Percentiles rank a stretch among this genome's conserved stretches.
Conservation (phyloP, 192 early-diverging fungal genomes). For the Dissophora globulifera region DNA sequence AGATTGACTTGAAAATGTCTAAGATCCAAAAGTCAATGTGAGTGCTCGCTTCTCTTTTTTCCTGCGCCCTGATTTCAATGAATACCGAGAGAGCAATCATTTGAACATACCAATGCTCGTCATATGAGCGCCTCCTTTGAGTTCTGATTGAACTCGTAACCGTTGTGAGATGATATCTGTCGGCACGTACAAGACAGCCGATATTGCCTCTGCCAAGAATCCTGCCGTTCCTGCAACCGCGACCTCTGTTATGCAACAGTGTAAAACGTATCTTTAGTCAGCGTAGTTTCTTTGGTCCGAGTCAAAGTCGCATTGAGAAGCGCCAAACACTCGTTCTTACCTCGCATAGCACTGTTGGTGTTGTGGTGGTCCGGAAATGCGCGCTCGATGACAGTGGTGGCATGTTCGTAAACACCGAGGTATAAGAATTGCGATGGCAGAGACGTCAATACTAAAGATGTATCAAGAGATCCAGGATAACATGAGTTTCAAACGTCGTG, state of each 20-base stretch:
- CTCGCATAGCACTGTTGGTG: conserved; percentile 45
- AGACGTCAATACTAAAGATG: conserved; percentile 42
- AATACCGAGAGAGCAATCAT: too few relatives aligned
- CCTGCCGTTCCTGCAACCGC: conserved; percentile 49
- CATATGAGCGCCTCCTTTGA: conserved; percentile 29
- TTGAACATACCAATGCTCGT: conserved; percentile 45
- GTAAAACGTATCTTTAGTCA: background rate
- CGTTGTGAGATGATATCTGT: conserved; percentile 51
- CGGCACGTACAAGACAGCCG: conserved; percentile 38
- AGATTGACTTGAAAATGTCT: conserved; percentile 49
- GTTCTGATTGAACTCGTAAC: conserved; percentile 45
- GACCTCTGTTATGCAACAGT: conserved; percentile 13
- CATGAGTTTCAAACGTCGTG: too few relatives aligned
- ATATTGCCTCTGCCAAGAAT: conserved; percentile 41
- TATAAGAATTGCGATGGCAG: conserved; percentile 45
- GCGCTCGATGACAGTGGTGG: conserved; percentile 38
- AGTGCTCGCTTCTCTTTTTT: background rate
- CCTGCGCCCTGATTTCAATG: background rate
- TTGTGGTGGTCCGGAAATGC: conserved; percentile 42
- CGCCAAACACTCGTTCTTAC: too few relatives aligned
- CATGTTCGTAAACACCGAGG: conserved; percentile 51
- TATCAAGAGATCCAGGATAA: too few relatives aligned
- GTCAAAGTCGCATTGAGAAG: too few relatives aligned
- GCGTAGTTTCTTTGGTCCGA: too few relatives aligned
- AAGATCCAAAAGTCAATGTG: background rate